phyloP scores from a whole-genome alignment of 768 basidiomycete genomes.

The Pleurotus tuoliensis region DNA sequence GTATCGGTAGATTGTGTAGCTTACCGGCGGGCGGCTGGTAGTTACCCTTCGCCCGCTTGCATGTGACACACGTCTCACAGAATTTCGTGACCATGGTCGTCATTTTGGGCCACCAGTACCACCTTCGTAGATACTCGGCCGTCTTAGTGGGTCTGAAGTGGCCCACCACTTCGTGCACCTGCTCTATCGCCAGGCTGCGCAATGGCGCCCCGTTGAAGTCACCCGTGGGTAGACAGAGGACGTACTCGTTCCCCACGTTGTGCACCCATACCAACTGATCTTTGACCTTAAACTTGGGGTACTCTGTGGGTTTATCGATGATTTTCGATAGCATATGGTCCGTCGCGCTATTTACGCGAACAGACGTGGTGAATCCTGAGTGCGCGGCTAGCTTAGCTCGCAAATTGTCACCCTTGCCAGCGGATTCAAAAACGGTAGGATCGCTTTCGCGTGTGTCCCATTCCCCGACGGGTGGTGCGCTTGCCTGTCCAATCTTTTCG shows the following conservation, averaged over 20 bases:
- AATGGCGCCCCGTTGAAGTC: not conserved
- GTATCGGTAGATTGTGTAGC: conserved; percentile 25
- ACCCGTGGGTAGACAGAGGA: not conserved
- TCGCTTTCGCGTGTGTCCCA: too few species aligned
- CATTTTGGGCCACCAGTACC: conserved; percentile 26
- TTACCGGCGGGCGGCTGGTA: conserved; percentile 20
- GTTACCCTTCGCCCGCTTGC: conserved; percentile 17
- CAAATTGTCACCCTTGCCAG: too few species aligned
- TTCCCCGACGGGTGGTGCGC: too few species aligned
- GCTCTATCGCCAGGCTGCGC: not conserved
- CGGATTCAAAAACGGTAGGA: too few species aligned
- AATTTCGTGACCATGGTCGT: conserved; percentile 16
- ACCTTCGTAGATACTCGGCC: conserved; percentile 15
- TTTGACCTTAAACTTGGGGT: not conserved
- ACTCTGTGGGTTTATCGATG: not conserved
- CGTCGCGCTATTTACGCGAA: too few species aligned
- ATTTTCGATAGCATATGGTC: not conserved
- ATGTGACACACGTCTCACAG: conserved; percentile 19
- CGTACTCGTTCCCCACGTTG: not conserved
- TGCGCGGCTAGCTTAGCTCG: too few species aligned
- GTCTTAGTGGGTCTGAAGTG: conserved; percentile 3
- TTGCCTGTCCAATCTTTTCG: too few species aligned
- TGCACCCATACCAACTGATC: not conserved
- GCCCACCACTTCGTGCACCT: conserved; percentile 6
- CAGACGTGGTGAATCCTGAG: too few species aligned